Evolutionary conservation across 2,329 filamentous ascomycete species (phyloP).

Genomic region (Aspergillus thermomutatus): DNA sequence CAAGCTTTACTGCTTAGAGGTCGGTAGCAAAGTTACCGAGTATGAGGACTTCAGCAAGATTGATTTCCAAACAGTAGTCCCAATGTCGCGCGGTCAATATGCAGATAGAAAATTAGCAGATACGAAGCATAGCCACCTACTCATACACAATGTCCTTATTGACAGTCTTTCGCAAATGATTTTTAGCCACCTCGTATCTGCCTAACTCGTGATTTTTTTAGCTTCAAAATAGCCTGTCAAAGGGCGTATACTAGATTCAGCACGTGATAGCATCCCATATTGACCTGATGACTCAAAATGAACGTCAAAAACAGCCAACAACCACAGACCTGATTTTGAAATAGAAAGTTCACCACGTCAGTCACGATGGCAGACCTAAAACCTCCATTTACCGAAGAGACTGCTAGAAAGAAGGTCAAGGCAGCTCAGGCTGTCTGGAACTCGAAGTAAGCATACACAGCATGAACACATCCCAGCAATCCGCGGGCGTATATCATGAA

Average conservation of each 20-base stretch:
- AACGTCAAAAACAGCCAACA: not conserved
- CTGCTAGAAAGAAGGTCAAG: slow-evolving; percentile 74
- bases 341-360: not conserved
- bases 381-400: slow-evolving; percentile 73
- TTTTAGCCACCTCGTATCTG: too few species aligned
- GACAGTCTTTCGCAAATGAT: too few species aligned
- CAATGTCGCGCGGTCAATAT: too few species aligned
- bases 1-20: too few species aligned
- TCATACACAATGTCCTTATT: too few species aligned
- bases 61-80: too few species aligned
- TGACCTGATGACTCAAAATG: not conserved
- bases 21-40: too few species aligned
- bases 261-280: not conserved
- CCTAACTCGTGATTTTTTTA: too few species aligned
- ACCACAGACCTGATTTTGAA: not conserved
- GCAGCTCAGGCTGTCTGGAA: slow-evolving; percentile 83
- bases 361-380: slow-evolving; percentile 37
- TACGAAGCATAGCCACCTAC: too few species aligned
- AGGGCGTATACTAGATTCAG: not conserved
- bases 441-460: slow-evolving; percentile 53
- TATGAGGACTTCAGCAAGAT: too few species aligned
- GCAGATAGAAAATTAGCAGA: too few species aligned
- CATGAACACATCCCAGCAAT: not conserved
- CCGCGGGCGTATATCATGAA: not conserved
- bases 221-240: not conserved